Evolutionary conservation across 805 yeast species (phyloP), one percentile per base, ranked within the genome.

Genomic region (Yamadazyma tumulicola): DNA sequence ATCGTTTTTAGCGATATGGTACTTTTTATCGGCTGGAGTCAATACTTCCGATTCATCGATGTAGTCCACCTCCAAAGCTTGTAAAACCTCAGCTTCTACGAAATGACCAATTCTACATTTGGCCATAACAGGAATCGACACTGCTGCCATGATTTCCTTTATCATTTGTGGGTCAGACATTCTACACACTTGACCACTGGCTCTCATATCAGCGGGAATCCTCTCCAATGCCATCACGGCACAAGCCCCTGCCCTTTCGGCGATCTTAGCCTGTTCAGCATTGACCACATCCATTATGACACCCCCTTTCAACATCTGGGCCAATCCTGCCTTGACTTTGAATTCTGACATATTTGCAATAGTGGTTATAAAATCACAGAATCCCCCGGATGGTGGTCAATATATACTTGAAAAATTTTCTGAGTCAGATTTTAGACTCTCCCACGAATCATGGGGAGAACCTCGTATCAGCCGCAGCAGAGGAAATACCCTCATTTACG

Each of bases 211-310:
- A 6, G 93, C 87, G 8, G 94, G 94, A 38, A 85, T 85, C 48
- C 81, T 66, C 61, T 85, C 94, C 45, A 85, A 68, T 4, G 94
- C 94, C 94, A 85, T 85, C 15, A 85, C 94, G 10, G 94, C 91
- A 62, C 85, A 81, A 10, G 94, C 94, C 41, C 94, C 94, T 3
- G 94, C 91, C 35, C 64, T 68, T 57, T 85, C 91, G 16, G 94
- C 94, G 34, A 85, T 75, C 28, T 67, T 57, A 15, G 94, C 94
- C 61, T 85, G 93, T 51, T 85, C 93, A 22, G 81, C 80, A 39
- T 70, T 82, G 39, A 83, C 86, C 24, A 83, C 93, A 52, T 77
- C 83, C 83, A 77, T 75, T 44, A 76, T 77, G 32, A 79, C 85
- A 40, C 85, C 83, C 37, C 85, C 89, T 54, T 84, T 85, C 41